Conservation (phyloP, 371 early-diverging fungal genomes). For the Rhizopus microsporus region DNA sequence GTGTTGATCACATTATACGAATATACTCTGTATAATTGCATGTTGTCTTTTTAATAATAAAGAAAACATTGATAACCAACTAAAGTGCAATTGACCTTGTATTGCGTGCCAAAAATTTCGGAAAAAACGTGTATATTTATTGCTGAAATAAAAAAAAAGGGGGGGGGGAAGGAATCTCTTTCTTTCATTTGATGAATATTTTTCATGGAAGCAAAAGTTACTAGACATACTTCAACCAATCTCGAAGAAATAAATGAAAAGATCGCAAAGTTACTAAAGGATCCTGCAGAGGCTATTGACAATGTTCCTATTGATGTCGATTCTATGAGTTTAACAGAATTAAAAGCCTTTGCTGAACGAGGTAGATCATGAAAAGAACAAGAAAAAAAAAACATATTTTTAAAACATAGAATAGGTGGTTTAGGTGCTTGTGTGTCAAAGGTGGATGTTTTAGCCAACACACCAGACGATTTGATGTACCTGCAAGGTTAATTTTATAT, state of each 20-base stretch:
- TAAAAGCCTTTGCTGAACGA: constrained; percentile 48
- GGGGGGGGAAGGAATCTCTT: constrained; percentile 1
- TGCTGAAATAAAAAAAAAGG: not conserved
- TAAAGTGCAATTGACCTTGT: not conserved
- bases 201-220: constrained; percentile 36
- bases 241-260: constrained; percentile 41
- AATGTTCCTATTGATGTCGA: constrained; percentile 38
- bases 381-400: not conserved
- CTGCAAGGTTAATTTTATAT: constrained; percentile 42
- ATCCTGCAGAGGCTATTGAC: constrained; percentile 33
- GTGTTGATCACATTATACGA: too few relatives aligned
- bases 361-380: constrained; percentile 20
- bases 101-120: not conserved
- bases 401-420: constrained; percentile 30
- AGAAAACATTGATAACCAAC: too few relatives aligned
- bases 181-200: not conserved
- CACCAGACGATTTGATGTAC: constrained; percentile 58
- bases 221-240: constrained; percentile 43
- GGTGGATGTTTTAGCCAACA: constrained; percentile 51
- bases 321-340: constrained; percentile 29
- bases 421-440: constrained; percentile 55
- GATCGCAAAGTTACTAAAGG: constrained; percentile 36
- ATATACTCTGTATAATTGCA: too few relatives aligned
- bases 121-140: not conserved
- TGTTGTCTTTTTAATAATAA: too few relatives aligned